These are phyloP conservation scores for Chaetothyriales sp. DNA, from an alignment of 2,329 filamentous ascomycete species.

Conservation along the genomic window DNA sequence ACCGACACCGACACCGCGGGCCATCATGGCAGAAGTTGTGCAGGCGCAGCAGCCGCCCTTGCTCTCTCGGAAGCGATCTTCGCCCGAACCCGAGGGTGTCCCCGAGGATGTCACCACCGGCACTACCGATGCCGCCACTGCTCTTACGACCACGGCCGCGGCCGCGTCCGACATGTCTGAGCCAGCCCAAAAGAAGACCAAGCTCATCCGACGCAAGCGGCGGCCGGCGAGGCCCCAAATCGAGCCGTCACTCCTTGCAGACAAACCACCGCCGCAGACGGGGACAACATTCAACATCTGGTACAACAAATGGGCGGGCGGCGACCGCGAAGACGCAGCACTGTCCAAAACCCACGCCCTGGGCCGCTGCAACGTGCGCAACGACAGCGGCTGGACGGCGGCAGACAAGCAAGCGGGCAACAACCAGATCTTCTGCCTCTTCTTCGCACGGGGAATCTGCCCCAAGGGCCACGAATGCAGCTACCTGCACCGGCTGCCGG, in stretches of 20 bases:
- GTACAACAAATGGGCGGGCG: slow-evolving; percentile 98
- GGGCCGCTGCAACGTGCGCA: slow-evolving; percentile 73
- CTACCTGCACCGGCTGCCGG: slow-evolving; percentile 80
- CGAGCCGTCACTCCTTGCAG: slow-evolving; percentile 68
- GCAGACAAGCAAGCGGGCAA: slow-evolving; percentile 54
- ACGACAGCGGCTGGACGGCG: slow-evolving; percentile 64
- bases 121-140: slow-evolving; percentile 1
- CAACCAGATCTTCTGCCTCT: slow-evolving; percentile 66
- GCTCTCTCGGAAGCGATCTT: slow-evolving; percentile 17
- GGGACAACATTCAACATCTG: slow-evolving; percentile 96
- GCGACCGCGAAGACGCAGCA: slow-evolving; percentile 86
- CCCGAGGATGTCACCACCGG: slow-evolving; percentile 6
- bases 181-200: slow-evolving; percentile 49
- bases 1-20: too few relatives aligned
- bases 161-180: slow-evolving; percentile 6
- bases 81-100: slow-evolving; percentile 5
- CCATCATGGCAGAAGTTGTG: slow-evolving; percentile 14
- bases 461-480: slow-evolving; percentile 86
- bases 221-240: slow-evolving; percentile 82
- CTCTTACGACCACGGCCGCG: slow-evolving; percentile 11
- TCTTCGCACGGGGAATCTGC: slow-evolving; percentile 70
- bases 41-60: slow-evolving; percentile 5
- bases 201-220: slow-evolving; percentile 83
- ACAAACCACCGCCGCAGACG: slow-evolving; percentile 68
- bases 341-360: slow-evolving; percentile 69